A percentile compares a stretch with the other conserved stretches of the same genome.
These are phyloP conservation scores for Murraya paniculata DNA, from an alignment of 345 rosid genomes.

Conservation along the genomic window DNA sequence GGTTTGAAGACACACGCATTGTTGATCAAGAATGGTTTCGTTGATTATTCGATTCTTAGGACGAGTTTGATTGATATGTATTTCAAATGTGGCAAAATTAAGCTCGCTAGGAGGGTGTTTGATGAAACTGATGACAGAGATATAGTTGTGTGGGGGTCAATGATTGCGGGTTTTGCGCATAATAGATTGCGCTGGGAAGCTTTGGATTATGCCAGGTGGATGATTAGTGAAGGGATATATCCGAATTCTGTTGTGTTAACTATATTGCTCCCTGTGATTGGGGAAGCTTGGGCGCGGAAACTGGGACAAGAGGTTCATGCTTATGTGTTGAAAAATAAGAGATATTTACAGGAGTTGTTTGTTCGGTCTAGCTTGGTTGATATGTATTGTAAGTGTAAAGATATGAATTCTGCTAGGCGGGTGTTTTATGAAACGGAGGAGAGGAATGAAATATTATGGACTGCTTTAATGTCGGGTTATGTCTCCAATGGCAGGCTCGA, in stretches of 20 bases:
- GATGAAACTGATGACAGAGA: conserved; percentile 69
- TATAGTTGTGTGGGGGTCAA: conserved; percentile 76
- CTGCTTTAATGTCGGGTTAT: conserved; percentile 84
- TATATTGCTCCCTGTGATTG: conserved; percentile 62
- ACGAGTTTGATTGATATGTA: conserved; percentile 79
- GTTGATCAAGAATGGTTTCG: conserved; percentile 63
- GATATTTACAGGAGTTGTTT: conserved; percentile 40
- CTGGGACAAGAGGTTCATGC: conserved; percentile 79
- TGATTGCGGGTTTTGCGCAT: conserved; percentile 81
- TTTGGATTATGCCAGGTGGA: conserved; percentile 53
- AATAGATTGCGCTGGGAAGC: conserved; percentile 68
- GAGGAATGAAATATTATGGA: conserved; percentile 82
- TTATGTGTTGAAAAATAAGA: conserved; percentile 51
- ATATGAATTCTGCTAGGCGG: conserved; percentile 61
- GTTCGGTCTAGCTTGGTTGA: conserved; percentile 77
- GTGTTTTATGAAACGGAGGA: conserved; percentile 62
- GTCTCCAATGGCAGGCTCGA: conserved; percentile 67
- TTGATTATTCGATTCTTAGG: conserved; percentile 49
- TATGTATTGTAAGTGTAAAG: conserved; percentile 85
- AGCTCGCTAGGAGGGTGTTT: conserved; percentile 54
- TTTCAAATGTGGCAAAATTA: conserved; percentile 73
- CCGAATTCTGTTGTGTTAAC: conserved; percentile 76
- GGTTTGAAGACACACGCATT: conserved; percentile 75
- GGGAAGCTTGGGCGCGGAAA: conserved; percentile 51
- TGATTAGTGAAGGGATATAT: conserved; percentile 58